These are phyloP conservation scores for Metschnikowia santaceciliae DNA, from an alignment of 805 yeast genomes.

Conservation along the genomic window DNA sequence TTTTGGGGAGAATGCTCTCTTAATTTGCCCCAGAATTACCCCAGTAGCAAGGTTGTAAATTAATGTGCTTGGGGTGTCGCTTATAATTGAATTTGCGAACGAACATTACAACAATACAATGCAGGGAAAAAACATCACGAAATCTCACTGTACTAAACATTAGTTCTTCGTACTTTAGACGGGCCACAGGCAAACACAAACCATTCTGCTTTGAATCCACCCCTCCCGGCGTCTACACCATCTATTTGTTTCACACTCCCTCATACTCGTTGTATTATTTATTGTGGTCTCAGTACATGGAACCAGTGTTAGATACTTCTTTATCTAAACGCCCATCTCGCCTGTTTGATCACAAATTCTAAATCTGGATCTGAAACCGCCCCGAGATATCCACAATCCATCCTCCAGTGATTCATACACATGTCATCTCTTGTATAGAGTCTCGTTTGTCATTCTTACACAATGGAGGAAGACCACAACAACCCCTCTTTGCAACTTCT, in stretches of 20 bases:
- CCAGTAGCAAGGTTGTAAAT: not conserved
- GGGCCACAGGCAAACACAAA: not conserved
- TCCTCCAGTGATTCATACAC: not conserved
- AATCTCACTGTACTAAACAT: slow-evolving; percentile 1
- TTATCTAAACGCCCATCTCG: not conserved
- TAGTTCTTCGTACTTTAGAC: not conserved
- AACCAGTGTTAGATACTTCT: not conserved
- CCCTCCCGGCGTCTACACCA: no score
- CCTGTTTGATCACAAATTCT: not conserved
- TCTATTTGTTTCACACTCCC: not conserved
- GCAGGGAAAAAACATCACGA: slow-evolving; percentile 5
- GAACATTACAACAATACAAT: slow-evolving; percentile 2
- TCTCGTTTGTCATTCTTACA: not conserved
- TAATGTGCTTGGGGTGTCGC: not conserved
- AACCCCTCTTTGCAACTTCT: slow-evolving; percentile 7
- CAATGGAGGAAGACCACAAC: slow-evolving; percentile 2
- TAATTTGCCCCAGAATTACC: not conserved
- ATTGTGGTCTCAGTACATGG: not conserved
- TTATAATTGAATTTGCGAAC: slow-evolving; percentile 4
- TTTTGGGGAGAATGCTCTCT: not conserved
- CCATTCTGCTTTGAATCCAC: not conserved
- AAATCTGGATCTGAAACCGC: not conserved
- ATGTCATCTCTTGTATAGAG: not conserved
- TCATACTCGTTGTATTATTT: not conserved
- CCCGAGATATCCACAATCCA: not conserved